Conservation (phyloP, 2,329 filamentous ascomycete species). For the Pseudogymnoascus sp. region DNA sequence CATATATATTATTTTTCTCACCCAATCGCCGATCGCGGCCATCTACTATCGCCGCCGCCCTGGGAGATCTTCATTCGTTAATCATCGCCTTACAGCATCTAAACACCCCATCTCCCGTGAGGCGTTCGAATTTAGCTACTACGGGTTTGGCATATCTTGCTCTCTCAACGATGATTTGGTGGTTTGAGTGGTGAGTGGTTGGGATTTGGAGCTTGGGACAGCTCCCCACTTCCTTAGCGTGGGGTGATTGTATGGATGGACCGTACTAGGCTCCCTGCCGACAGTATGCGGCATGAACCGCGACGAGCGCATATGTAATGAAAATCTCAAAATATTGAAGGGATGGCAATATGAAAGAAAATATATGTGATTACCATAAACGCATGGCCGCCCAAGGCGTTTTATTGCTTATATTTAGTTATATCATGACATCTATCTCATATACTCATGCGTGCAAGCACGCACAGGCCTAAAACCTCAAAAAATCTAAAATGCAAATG, state of each 20-base stretch:
- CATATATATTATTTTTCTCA: background rate
- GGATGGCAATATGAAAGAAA: background rate
- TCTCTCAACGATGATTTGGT: constrained; percentile 1
- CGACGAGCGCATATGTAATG: background rate
- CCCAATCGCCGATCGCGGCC: constrained; percentile 9
- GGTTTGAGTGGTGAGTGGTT: background rate
- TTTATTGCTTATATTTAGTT: constrained; percentile 8
- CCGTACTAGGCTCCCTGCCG: background rate
- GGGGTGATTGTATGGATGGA: background rate
- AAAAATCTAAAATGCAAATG: constrained; percentile 11
- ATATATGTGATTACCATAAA: constrained; percentile 4
- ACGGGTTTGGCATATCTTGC: background rate
- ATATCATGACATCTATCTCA: constrained; percentile 9
- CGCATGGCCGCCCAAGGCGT: constrained; percentile 3
- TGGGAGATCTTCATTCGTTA: constrained; percentile 6
- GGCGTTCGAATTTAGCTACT: background rate
- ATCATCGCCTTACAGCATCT: constrained; percentile 3
- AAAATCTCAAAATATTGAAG: background rate
- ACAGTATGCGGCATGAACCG: constrained; percentile 4
- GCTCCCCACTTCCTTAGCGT: constrained; percentile 5
- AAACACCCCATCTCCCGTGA: background rate
- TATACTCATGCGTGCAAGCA: constrained; percentile 5
- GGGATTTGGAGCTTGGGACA: background rate
- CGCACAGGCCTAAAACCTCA: background rate
- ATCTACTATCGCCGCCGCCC: background rate